Conservation (phyloP, 2,329 filamentous ascomycete species). For the Penicillium sp. region DNA sequence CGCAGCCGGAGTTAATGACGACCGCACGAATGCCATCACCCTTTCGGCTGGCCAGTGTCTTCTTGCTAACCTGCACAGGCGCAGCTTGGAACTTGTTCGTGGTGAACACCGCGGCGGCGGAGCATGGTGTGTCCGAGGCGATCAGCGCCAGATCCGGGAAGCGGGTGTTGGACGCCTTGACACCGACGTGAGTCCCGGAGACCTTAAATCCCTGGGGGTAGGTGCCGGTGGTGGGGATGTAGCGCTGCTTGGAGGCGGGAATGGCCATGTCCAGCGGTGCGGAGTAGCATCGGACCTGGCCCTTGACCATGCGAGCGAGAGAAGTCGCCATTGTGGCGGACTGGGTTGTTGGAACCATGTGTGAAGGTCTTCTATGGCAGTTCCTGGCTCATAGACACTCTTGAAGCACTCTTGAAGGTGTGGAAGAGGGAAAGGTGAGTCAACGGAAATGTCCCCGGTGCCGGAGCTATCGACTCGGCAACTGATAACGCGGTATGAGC, state of each 20-base stretch:
- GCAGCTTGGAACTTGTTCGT: conserved; percentile 98
- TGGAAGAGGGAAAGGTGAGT: conserved; percentile 13
- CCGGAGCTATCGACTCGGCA: conserved; percentile 20
- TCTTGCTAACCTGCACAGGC: conserved; percentile 81
- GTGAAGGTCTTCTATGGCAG: neutral
- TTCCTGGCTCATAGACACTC: conserved; percentile 3
- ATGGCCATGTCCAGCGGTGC: conserved; percentile 55
- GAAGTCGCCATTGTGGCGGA: conserved; percentile 34
- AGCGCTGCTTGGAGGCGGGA: conserved; percentile 83
- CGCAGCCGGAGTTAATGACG: conserved; percentile 92
- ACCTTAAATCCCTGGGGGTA: conserved; percentile 90
- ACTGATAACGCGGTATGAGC: conserved; percentile 8
- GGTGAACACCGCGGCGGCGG: conserved; percentile 90
- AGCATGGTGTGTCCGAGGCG: conserved; percentile 80
- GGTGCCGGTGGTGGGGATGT: conserved; percentile 78
- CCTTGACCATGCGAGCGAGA: conserved; percentile 39
- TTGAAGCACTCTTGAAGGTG: neutral
- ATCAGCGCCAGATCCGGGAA: conserved; percentile 90
- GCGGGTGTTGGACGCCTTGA: conserved; percentile 88
- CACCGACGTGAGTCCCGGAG: conserved; percentile 85
- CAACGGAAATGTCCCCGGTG: conserved; percentile 22
- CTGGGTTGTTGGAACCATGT: conserved; percentile 31
- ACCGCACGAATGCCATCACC: conserved; percentile 76
- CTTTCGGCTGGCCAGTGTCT: conserved; percentile 66
- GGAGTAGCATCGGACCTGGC: conserved; percentile 48